A percentile compares a stretch with the other conserved stretches of the same genome.
These are phyloP conservation scores for Gossypium raimondii DNA, from an alignment of 345 rosid genomes.

Conservation along the genomic window DNA sequence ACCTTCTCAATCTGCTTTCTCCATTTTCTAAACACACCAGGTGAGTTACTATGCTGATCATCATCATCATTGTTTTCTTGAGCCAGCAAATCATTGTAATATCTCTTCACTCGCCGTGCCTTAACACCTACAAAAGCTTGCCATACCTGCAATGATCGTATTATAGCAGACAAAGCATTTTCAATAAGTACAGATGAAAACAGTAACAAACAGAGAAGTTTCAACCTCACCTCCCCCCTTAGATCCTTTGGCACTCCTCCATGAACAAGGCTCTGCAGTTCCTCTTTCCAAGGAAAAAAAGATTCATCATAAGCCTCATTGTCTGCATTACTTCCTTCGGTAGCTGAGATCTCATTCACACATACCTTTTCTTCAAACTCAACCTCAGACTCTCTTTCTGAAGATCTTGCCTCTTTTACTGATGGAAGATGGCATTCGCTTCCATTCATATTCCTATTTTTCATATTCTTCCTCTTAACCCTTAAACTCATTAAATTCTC, in stretches of 20 bases:
- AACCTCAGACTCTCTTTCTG: constrained; percentile 35
- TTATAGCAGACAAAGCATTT: constrained; percentile 1
- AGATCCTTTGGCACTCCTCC: constrained; percentile 96
- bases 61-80: constrained; percentile 44
- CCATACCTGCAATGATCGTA: constrained; percentile 65
- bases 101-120: constrained; percentile 71
- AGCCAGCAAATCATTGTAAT: constrained; percentile 73
- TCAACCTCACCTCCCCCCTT: constrained; percentile 74
- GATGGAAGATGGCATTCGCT: constrained; percentile 36
- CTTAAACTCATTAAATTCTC: constrained; percentile 70
- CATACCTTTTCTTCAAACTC: constrained; percentile 30
- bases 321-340: constrained; percentile 24
- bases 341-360: constrained; percentile 31
- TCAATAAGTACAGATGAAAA: constrained; percentile 6
- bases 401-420: constrained; percentile 28
- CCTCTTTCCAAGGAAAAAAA: constrained; percentile 65
- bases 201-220: constrained; percentile 15
- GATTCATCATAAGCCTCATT: constrained; percentile 34
- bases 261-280: constrained; percentile 82
- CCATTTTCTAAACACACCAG: constrained; percentile 55
- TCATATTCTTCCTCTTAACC: constrained; percentile 35
- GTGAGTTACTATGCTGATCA: constrained; percentile 33
- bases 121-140: constrained; percentile 95
- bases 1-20: constrained; percentile 98
- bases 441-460: constrained; percentile 9